Evolutionary conservation across 2,329 filamentous ascomycete species (phyloP).

Genomic region (Diplocarpon rosae): DNA sequence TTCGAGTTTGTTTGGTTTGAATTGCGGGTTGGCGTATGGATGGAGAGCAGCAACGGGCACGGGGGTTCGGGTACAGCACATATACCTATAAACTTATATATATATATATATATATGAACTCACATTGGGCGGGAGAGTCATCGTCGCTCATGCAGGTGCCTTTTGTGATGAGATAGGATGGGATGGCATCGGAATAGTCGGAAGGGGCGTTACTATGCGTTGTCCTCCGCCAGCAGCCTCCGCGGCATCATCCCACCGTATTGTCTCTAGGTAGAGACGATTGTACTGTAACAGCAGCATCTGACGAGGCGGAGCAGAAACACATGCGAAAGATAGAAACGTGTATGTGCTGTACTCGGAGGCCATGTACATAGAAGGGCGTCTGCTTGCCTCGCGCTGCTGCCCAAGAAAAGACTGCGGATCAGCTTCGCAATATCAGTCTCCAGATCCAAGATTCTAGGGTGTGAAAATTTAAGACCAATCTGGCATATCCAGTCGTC

Average conservation of each 20-base stretch:
- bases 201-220: constrained; percentile 4
- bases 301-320: not conserved
- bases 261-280: not conserved
- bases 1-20: too few relatives aligned
- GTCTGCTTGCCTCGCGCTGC: not conserved
- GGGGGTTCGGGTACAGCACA: not conserved
- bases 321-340: too few relatives aligned
- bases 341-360: constrained; percentile 2
- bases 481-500: too few relatives aligned
- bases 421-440: not conserved
- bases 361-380: not conserved
- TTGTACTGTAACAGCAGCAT: not conserved
- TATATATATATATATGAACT: constrained; percentile 3
- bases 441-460: too few relatives aligned
- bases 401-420: not conserved
- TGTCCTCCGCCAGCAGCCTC: constrained; percentile 3
- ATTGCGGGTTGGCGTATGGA: not conserved
- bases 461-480: too few relatives aligned
- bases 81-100: constrained; percentile 3
- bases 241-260: constrained; percentile 3
- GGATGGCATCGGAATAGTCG: not conserved
- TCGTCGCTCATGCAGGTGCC: not conserved
- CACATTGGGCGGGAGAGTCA: constrained; percentile 3
- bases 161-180: not conserved
- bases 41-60: not conserved